Base-by-base conservation (phyloP, 768 basidiomycete genomes). In the Boletales sp. region DNA sequence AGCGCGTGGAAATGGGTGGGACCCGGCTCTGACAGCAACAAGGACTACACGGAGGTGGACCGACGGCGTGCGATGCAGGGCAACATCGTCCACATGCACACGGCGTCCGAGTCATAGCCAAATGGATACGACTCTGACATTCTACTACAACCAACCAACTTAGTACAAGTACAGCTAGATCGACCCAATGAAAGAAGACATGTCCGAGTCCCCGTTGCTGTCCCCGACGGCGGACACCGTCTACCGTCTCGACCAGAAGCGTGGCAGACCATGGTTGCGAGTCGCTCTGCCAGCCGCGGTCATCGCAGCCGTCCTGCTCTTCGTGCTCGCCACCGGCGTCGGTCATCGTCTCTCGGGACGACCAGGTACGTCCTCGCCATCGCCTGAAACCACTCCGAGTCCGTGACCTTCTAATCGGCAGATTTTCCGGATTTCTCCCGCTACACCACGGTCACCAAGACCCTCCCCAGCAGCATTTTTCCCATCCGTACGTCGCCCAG, bases 1-100 rank as follows among this genome's bases (percentile, higher is more conserved):
- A 87, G 82, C 55, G 84, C 88, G 2, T 81, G 81, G 76, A 85
- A 86, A 50, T 94, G 93, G 92, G 76, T 86, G 35, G 81, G 80
- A 1, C 53, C 62, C 9, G 68, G 58, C 7, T 67, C 70, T 17
- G 50, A 60, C 18, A 52, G 59, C 4, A 72, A 74, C 5, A 51
- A 59, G 17, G 74, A 80, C 48, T 80, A 76, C 49, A 66, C 57
- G n/a, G 78, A 81, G 50, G 77, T 84, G 5, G 85, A 84, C 58
- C 67, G 71, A 49, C 67, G 73, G 48, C 67, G 70, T 30, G 72
- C 66, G n/a, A 70, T 71, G 74, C 62, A 59, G 3, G 74, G 74
- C 3, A 50, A 42, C 14, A 21, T 21, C 21, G 21, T 21, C 21
- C 21, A 21, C 21, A 21, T 4, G 21, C 21, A n/a, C n/a, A n/a